Conservation (phyloP, 306 rosid genomes). For the Oxytropis ochrocephala region DNA sequence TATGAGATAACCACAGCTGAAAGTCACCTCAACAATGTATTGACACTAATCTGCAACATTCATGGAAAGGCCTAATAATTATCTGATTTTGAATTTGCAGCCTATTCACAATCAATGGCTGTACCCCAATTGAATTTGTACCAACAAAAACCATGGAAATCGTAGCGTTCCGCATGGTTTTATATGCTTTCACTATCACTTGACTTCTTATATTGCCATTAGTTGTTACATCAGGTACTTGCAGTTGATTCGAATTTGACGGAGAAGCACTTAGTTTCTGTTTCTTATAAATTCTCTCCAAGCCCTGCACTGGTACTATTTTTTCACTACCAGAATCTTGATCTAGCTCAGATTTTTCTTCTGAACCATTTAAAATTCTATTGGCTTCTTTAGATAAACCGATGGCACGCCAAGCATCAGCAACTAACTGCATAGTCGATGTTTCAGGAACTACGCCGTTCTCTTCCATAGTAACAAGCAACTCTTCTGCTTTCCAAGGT, state of each 20-base stretch:
- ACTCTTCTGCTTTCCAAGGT: slow-evolving; percentile 88
- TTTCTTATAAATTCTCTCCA: slow-evolving; percentile 36
- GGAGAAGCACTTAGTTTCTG: slow-evolving; percentile 36
- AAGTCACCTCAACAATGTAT: slow-evolving; percentile 38
- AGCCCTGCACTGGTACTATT: slow-evolving; percentile 23
- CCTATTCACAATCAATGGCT: slow-evolving; percentile 39
- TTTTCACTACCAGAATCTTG: slow-evolving; percentile 19
- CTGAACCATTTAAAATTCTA: slow-evolving; percentile 37
- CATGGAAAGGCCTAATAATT: slow-evolving; percentile 41
- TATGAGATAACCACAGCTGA: slow-evolving; percentile 3
- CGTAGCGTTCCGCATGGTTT: slow-evolving; percentile 21
- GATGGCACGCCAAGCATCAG: slow-evolving; percentile 78
- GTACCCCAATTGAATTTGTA: slow-evolving; percentile 26
- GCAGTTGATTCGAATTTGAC: slow-evolving; percentile 42
- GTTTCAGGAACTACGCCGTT: slow-evolving; percentile 52
- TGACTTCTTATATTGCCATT: slow-evolving; percentile 47
- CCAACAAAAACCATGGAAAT: slow-evolving; percentile 35
- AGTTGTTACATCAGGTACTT: slow-evolving; percentile 33
- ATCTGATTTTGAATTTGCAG: slow-evolving; percentile 38
- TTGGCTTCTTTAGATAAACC: slow-evolving; percentile 56
- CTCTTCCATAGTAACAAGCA: slow-evolving; percentile 60
- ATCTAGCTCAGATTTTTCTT: slow-evolving; percentile 30
- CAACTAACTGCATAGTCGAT: slow-evolving; percentile 66
- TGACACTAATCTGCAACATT: slow-evolving; percentile 44
- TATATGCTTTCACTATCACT: slow-evolving; percentile 39